Evolutionary conservation across 1,284 basidiomycete species (phyloP), one percentile per base, ranked within the genome.

Genomic region (Melampsora larici-populina): DNA sequence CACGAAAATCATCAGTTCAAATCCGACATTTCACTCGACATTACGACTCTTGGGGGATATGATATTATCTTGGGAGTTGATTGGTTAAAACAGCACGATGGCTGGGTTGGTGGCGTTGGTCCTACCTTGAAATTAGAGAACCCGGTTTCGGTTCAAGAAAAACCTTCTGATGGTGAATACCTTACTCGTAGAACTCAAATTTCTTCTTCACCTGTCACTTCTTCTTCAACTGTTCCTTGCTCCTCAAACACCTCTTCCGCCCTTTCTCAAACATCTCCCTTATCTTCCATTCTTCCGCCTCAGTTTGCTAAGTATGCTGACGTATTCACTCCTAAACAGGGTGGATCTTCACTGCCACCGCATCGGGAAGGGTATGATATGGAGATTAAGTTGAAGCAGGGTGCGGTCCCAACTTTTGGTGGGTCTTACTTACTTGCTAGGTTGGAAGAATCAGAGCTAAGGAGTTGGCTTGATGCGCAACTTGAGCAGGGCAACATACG

Each of bases 401-500:
- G 55, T 5, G 0, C 51, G 11, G 40, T 60, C 7, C 51, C 55
- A 21, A 26, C 69, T 15, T 60, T 71, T 40, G 17, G 69, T 43
- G 55, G 55, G 18, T 40, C 49, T 24, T 71, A 71, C 6, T 29
- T 36, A 4, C 15, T 71, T 9, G 24, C 51, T 62, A 9, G 4
- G 6, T 2, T 15, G 13, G 29, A 62, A 26, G 3, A 36, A n/a
- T 2, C 11, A 1, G 17, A 33, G 24, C 31, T 71, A 51, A 33
- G 13, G 11, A 24, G 5, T 0, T 71, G 60, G 24, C 4, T 71
- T 17, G 26, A 58, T 60, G 69, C 36, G 7, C 31, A 40, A 36
- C 36, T 62, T 62, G 13, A 33, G n/a, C 29, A 62, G 33, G 69
- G 69, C n/a, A 60, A 60, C n/a, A 62, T 71, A 9, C 15, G 69